phyloP scores from a whole-genome alignment of 2,329 filamentous ascomycete species.

The Domatiomyces globalis region DNA sequence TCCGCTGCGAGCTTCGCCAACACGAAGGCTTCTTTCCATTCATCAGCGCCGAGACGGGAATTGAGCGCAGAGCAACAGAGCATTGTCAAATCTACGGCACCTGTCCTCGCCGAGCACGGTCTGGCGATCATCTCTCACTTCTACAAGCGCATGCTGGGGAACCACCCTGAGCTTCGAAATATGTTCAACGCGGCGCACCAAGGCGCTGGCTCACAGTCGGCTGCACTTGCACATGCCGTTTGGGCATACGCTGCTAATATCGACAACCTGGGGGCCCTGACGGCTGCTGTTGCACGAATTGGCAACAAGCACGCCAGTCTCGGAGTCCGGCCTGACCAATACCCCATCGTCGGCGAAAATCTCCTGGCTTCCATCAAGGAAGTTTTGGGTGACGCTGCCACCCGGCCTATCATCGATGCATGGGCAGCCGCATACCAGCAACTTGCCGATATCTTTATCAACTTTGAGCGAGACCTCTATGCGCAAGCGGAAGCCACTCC shows the following conservation, averaged over 20 bases:
- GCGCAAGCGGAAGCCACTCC: slow-evolving; percentile 1
- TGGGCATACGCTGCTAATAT: slow-evolving; percentile 60
- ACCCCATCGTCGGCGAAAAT: slow-evolving; percentile 55
- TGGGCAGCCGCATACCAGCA: slow-evolving; percentile 62
- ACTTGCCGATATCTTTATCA: slow-evolving; percentile 58
- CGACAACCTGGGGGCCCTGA: slow-evolving; percentile 49
- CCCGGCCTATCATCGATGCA: slow-evolving; percentile 48
- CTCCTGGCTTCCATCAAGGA: slow-evolving; percentile 53
- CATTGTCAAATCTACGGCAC: slow-evolving; percentile 57
- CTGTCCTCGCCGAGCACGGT: slow-evolving; percentile 53
- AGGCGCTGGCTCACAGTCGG: slow-evolving; percentile 50
- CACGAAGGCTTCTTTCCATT: not conserved
- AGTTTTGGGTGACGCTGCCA: slow-evolving; percentile 54
- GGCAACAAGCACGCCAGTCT: slow-evolving; percentile 63
- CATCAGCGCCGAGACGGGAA: slow-evolving; percentile 2
- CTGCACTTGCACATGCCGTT: slow-evolving; percentile 55
- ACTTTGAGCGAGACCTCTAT: slow-evolving; percentile 50
- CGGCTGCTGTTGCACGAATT: slow-evolving; percentile 49
- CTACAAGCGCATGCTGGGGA: slow-evolving; percentile 53
- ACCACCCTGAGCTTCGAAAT: slow-evolving; percentile 52
- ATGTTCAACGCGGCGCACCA: slow-evolving; percentile 62
- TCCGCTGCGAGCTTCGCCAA: not conserved
- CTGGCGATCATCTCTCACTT: slow-evolving; percentile 55
- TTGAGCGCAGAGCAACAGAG: slow-evolving; percentile 49
- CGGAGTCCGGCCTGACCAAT: slow-evolving; percentile 54